These are phyloP conservation scores for Gnaphalium uliginosum DNA, from an alignment of 129 eudicot species.

Conservation along the genomic window DNA sequence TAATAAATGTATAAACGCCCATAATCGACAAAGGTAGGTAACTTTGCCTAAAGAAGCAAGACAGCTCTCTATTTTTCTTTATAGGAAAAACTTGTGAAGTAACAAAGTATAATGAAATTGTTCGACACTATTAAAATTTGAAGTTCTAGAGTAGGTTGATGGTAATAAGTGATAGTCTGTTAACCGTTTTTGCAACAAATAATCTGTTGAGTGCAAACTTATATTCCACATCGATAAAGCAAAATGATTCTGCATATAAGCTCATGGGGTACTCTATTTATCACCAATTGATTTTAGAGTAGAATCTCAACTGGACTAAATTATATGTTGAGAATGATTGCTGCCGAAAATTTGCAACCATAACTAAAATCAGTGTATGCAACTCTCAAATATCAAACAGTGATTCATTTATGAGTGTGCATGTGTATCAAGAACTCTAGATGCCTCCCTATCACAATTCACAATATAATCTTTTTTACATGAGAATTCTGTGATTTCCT, in stretches of 20 bases:
- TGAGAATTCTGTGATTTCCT: constrained; percentile 18
- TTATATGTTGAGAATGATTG: neutral
- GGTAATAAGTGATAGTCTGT: neutral
- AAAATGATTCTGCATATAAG: too few species aligned
- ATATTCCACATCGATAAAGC: neutral
- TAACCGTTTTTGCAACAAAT: neutral
- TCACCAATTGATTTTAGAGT: too few species aligned
- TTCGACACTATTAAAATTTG: neutral
- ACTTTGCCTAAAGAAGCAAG: neutral
- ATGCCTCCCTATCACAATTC: constrained; percentile 20
- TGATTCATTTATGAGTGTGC: constrained; percentile 15
- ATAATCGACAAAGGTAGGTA: constrained; percentile 5
- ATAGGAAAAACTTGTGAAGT: neutral
- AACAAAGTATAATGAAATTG: neutral
- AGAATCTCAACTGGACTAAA: neutral
- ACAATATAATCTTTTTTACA: constrained; percentile 20
- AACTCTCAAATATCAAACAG: constrained; percentile 14
- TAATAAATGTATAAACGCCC: neutral
- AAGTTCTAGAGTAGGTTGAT: constrained; percentile 4
- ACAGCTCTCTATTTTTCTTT: neutral
- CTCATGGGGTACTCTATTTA: too few species aligned
- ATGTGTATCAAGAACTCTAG: constrained; percentile 11
- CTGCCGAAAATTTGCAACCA: neutral
- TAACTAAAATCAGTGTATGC: constrained; percentile 19
- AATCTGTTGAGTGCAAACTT: neutral